These are phyloP conservation scores for Cyphellophora attinorum DNA, from an alignment of 2,329 filamentous ascomycete species.

Conservation along the genomic window DNA sequence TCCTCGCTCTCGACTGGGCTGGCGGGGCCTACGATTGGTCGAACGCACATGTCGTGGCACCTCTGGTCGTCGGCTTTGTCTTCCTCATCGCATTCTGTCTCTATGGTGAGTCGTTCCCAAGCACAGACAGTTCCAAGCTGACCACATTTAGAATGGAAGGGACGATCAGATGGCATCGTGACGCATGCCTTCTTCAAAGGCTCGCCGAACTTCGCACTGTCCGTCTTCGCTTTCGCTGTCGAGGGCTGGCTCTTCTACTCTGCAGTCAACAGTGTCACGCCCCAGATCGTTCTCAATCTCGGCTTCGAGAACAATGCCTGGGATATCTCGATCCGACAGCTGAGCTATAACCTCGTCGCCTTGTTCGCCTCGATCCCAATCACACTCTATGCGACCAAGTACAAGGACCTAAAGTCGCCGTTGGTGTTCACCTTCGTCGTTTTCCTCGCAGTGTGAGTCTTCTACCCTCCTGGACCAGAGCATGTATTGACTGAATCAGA, in stretches of 20 bases:
- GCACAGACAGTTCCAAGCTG: constrained; percentile 2
- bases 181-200: constrained; percentile 47
- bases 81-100: constrained; percentile 31
- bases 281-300: constrained; percentile 40
- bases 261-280: constrained; percentile 42
- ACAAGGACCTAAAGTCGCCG: constrained; percentile 40
- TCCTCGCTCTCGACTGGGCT: constrained; percentile 39
- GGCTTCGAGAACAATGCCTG: constrained; percentile 39
- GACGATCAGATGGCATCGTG: constrained; percentile 43
- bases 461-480: not conserved
- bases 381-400: constrained; percentile 37
- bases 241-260: constrained; percentile 52
- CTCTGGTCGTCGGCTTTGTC: constrained; percentile 32
- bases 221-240: constrained; percentile 47
- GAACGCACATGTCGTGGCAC: constrained; percentile 27
- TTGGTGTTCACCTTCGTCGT: constrained; percentile 37
- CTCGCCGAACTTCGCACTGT: constrained; percentile 46
- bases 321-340: constrained; percentile 39
- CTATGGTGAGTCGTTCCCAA: constrained; percentile 19
- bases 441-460: constrained; percentile 37
- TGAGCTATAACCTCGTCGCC: constrained; percentile 33
- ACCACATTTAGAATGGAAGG: constrained; percentile 43
- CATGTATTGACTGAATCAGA: constrained; percentile 18
- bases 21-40: constrained; percentile 33
- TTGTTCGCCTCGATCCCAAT: constrained; percentile 35